A percentile compares a stretch with the other conserved stretches of the same genome.
Evolutionary conservation across 2,329 filamentous ascomycete genomes (phyloP).

Genomic region (Blastomyces parvus): DNA sequence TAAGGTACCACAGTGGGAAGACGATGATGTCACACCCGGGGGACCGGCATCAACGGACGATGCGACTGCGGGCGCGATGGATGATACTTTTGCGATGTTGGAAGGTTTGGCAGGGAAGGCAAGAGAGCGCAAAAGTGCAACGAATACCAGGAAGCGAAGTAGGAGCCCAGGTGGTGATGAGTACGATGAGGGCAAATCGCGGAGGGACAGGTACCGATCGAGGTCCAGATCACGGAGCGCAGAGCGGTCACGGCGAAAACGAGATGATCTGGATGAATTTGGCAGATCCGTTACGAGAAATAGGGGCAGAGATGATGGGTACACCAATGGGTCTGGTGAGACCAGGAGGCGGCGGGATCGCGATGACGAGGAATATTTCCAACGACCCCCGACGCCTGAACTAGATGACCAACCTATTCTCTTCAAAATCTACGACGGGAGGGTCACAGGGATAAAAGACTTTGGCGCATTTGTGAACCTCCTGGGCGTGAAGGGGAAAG

Average conservation of each 20-base stretch:
- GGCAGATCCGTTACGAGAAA: constrained; percentile 39
- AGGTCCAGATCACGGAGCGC: constrained; percentile 44
- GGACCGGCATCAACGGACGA: constrained; percentile 27
- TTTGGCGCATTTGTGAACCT: constrained; percentile 94
- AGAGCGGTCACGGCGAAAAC: constrained; percentile 32
- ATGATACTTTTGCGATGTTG: constrained; percentile 87
- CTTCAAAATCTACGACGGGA: constrained; percentile 81
- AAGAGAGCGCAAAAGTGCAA: constrained; percentile 29
- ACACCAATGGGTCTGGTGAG: constrained; percentile 37
- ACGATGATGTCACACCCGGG: constrained; percentile 30
- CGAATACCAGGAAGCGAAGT: constrained; percentile 44
- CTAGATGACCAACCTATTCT: constrained; percentile 72
- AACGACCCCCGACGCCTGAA: constrained; percentile 58
- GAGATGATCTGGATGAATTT: constrained; percentile 51
- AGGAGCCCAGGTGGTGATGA: constrained; percentile 44
- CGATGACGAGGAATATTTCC: constrained; percentile 50
- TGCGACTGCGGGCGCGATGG: constrained; percentile 57
- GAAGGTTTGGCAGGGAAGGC: constrained; percentile 69
- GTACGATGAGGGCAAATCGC: constrained; percentile 31
- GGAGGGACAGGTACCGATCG: constrained; percentile 37
- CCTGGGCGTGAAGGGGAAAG: constrained; percentile 74
- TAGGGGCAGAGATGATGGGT: constrained; percentile 29
- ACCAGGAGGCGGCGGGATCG: constrained; percentile 32
- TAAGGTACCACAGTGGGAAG: constrained; percentile 49
- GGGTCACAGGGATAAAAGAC: constrained; percentile 85